A percentile compares a stretch with the other conserved stretches of the same genome.
These are phyloP conservation scores for Trametes polyzona DNA, from an alignment of 1,284 basidiomycete genomes.

Conservation along the genomic window DNA sequence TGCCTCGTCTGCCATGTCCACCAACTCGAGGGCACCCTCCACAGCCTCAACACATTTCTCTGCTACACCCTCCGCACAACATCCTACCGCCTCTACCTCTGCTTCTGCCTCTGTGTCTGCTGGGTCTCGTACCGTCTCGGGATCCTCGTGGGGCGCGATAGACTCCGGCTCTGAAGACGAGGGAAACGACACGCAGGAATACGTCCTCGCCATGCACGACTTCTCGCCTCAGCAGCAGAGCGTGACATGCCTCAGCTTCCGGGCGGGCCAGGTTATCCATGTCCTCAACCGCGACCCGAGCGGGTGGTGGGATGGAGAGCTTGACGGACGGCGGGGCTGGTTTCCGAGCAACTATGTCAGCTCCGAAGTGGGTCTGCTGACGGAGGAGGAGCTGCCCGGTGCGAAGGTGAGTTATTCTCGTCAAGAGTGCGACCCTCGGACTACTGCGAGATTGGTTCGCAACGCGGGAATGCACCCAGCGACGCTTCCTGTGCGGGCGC, in stretches of 20 bases:
- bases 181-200: conserved; percentile 48
- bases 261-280: conserved; percentile 88
- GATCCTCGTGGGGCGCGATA: conserved; percentile 22
- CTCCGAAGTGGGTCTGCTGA: conserved; percentile 55
- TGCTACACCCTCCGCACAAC: conserved; percentile 8
- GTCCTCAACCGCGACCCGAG: conserved; percentile 86
- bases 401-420: conserved; percentile 43
- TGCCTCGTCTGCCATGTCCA: conserved; percentile 30
- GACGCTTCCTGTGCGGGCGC: not conserved
- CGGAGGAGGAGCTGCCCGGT: conserved; percentile 53
- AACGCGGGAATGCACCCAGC: not conserved
- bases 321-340: conserved; percentile 91
- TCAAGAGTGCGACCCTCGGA: not conserved
- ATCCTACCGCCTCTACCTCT: conserved; percentile 15
- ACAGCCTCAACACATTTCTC: conserved; percentile 21
- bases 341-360: conserved; percentile 95
- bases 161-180: conserved; percentile 27
- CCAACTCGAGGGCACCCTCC: conserved; percentile 22
- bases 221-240: conserved; percentile 74
- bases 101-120: conserved; percentile 12
- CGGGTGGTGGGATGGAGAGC: conserved; percentile 99
- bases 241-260: conserved; percentile 87
- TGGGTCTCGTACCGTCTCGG: conserved; percentile 22
- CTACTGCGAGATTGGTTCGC: not conserved
- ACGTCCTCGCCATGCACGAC: conserved; percentile 88